Conservation (phyloP, 805 yeast species). For the Myxozyma melibiosi region DNA sequence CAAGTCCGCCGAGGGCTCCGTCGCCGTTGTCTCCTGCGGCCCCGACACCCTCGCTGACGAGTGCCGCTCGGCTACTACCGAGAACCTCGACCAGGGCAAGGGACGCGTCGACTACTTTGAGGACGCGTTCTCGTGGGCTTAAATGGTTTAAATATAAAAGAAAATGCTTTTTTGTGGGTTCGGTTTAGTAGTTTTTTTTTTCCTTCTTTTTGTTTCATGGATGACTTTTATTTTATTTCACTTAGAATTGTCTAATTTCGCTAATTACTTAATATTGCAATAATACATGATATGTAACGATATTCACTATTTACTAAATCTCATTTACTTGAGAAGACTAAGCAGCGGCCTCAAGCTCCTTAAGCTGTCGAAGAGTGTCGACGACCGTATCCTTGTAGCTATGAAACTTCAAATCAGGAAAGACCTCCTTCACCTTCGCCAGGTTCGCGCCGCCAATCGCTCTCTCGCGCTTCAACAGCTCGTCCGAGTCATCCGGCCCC, state of each 20-base stretch:
- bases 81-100: slow-evolving; percentile 20
- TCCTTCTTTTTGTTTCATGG: background rate
- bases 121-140: slow-evolving; percentile 32
- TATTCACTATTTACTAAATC: no score
- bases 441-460: background rate
- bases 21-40: slow-evolving; percentile 30
- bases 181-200: background rate
- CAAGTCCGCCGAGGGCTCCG: slow-evolving; percentile 22
- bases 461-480: background rate
- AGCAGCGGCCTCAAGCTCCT: slow-evolving; percentile 37
- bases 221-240: no score
- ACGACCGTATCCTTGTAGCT: background rate
- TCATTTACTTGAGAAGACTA: background rate
- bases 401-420: slow-evolving; percentile 3
- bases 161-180: background rate
- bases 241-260: no score
- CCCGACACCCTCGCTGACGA: slow-evolving; percentile 23
- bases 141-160: background rate
- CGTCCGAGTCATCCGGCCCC: slow-evolving; percentile 9
- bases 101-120: slow-evolving; percentile 32
- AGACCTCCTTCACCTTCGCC: slow-evolving; percentile 1
- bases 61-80: slow-evolving; percentile 22
- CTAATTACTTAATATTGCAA: no score
- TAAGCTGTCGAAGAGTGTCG: slow-evolving; percentile 46
- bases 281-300: no score